These are phyloP conservation scores for Lathyrus aphaca DNA, from an alignment of 306 rosid genomes.

Conservation along the genomic window DNA sequence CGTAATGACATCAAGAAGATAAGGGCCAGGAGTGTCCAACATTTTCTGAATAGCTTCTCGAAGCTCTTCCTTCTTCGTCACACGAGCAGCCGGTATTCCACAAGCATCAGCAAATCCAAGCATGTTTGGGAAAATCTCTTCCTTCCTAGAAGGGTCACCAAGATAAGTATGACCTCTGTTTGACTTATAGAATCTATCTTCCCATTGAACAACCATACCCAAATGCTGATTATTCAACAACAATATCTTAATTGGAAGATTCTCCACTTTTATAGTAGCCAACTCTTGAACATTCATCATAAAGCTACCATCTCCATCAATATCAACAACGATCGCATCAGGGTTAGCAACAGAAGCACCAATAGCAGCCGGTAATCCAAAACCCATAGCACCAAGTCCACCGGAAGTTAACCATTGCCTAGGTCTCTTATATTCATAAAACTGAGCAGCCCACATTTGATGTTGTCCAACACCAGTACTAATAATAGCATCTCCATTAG, in stretches of 20 bases:
- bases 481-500: constrained; percentile 73
- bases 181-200: constrained; percentile 86
- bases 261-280: constrained; percentile 73
- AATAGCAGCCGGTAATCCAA: constrained; percentile 88
- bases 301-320: constrained; percentile 94
- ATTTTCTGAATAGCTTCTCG: constrained; percentile 76
- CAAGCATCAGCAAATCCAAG: constrained; percentile 83
- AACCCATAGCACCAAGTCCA: constrained; percentile 96
- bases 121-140: constrained; percentile 79
- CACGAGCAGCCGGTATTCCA: constrained; percentile 76
- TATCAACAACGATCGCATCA: constrained; percentile 64
- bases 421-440: constrained; percentile 73
- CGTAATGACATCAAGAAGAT: constrained; percentile 79
- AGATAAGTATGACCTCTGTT: constrained; percentile 82
- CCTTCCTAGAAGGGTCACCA: constrained; percentile 71
- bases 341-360: constrained; percentile 94
- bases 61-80: constrained; percentile 62
- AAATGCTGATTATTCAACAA: constrained; percentile 87
- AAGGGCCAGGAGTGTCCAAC: constrained; percentile 90
- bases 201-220: constrained; percentile 98
- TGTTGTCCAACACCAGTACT: constrained; percentile 95
- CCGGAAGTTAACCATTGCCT: constrained; percentile 86
- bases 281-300: constrained; percentile 88
- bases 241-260: constrained; percentile 77
- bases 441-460: constrained; percentile 96